These are phyloP conservation scores for Kitagawia praeruptora DNA, from an alignment of 129 eudicot genomes.

Conservation along the genomic window DNA sequence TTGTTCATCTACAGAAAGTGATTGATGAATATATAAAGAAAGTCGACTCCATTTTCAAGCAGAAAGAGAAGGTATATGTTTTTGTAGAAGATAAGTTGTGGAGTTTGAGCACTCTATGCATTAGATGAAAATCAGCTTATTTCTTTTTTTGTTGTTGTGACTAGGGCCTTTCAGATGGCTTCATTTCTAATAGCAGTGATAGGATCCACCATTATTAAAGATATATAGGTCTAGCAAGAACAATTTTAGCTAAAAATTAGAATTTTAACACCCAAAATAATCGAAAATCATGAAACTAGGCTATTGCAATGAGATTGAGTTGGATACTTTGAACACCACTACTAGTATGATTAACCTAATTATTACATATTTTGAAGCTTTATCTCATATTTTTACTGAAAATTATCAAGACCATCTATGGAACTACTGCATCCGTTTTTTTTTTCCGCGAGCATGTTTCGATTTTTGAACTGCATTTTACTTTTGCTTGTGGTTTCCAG, in stretches of 20 bases:
- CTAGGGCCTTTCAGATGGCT: neutral
- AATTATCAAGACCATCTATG: neutral
- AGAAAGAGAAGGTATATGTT: slow-evolving; percentile 78
- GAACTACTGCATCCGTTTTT: neutral
- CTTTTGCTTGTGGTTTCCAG: slow-evolving; percentile 29
- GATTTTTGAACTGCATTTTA: neutral
- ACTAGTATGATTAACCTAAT: neutral
- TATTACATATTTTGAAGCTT: neutral
- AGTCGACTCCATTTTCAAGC: slow-evolving; percentile 73
- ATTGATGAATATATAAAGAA: slow-evolving; percentile 89
- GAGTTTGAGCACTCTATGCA: neutral
- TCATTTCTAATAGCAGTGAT: neutral
- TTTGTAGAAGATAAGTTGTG: neutral
- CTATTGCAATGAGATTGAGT: neutral
- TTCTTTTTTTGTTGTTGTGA: neutral
- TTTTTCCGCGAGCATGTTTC: neutral
- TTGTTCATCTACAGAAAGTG: slow-evolving; percentile 51
- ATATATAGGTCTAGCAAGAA: neutral
- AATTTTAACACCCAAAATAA: neutral
- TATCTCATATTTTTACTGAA: neutral
- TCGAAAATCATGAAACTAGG: neutral
- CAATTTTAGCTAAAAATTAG: neutral
- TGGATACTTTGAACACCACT: neutral
- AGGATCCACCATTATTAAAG: neutral
- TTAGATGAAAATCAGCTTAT: neutral